phyloP scores from a whole-genome alignment of 1,284 basidiomycete genomes.

The Ustilago hordei region DNA sequence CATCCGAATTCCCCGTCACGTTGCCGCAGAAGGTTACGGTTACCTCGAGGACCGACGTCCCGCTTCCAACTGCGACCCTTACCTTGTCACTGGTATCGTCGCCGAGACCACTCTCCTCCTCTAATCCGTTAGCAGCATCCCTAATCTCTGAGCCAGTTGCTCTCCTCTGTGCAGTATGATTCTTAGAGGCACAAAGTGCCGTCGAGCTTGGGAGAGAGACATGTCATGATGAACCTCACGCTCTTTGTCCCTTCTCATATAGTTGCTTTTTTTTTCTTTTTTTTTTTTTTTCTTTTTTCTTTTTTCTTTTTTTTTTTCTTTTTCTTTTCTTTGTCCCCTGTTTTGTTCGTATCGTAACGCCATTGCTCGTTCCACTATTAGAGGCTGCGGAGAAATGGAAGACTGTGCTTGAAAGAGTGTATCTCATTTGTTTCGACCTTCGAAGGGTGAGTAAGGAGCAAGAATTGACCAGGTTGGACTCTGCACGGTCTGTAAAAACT shows the following conservation, averaged over 20 bases:
- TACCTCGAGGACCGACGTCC: slow-evolving; percentile 76
- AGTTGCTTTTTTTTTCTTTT: background rate
- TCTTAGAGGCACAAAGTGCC: slow-evolving; percentile 5
- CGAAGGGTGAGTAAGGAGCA: background rate
- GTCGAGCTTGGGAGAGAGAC: background rate
- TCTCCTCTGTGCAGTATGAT: background rate
- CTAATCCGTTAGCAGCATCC: slow-evolving; percentile 13
- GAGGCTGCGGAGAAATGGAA: background rate
- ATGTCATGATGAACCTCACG: background rate
- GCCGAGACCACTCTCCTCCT: slow-evolving; percentile 82
- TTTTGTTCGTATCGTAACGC: slow-evolving; percentile 1
- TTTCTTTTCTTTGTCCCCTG: background rate
- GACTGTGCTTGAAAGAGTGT: background rate
- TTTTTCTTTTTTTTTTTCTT: background rate
- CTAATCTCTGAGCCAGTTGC: background rate
- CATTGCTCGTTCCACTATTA: background rate
- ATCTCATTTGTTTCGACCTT: background rate
- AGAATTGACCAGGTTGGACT: background rate
- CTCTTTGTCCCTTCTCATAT: slow-evolving; percentile 10
- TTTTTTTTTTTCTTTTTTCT: background rate
- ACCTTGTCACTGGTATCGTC: slow-evolving; percentile 75
- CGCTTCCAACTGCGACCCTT: slow-evolving; percentile 94
- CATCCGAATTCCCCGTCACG: slow-evolving; percentile 84
- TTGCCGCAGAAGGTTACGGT: slow-evolving; percentile 89
- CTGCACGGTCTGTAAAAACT: background rate